Percentiles rank a stretch among this genome's conserved stretches.
phyloP scores from a whole-genome alignment of 2,329 filamentous ascomycete genomes.

The Penicillium sp. region DNA sequence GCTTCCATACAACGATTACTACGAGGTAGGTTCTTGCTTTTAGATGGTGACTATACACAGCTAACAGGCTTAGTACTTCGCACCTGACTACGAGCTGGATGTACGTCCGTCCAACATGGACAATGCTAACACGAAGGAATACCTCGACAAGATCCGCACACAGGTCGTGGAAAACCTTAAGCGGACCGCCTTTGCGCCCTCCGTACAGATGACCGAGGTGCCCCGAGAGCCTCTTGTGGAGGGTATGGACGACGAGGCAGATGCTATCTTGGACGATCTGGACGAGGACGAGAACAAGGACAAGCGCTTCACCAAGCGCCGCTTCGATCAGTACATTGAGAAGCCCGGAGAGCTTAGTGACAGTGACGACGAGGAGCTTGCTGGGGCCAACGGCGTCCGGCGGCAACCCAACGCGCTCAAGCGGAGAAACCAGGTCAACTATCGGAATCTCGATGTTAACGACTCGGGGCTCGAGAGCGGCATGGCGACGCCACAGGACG shows the following conservation, averaged over 20 bases:
- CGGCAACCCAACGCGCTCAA: constrained; percentile 43
- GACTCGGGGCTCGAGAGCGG: constrained; percentile 49
- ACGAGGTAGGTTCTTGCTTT: constrained; percentile 47
- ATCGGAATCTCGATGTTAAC: constrained; percentile 49
- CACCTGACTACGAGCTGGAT: constrained; percentile 60
- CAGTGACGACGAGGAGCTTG: constrained; percentile 79
- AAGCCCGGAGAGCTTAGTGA: constrained; percentile 75
- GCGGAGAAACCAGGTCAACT: constrained; percentile 54
- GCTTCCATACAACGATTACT: constrained; percentile 96
- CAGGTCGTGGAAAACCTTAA: constrained; percentile 60
- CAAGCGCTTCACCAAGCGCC: constrained; percentile 67
- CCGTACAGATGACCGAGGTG: constrained; percentile 57
- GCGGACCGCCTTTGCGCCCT: constrained; percentile 54
- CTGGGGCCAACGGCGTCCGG: constrained; percentile 59
- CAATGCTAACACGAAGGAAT: constrained; percentile 60
- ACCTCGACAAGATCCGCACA: constrained; percentile 58
- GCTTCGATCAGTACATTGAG: constrained; percentile 69
- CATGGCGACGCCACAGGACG: constrained; percentile 39
- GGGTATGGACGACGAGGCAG: constrained; percentile 56
- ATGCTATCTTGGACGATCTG: constrained; percentile 57
- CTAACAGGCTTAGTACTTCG: constrained; percentile 50
- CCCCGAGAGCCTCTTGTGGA: constrained; percentile 48
- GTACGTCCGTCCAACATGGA: constrained; percentile 67
- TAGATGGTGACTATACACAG: constrained; percentile 4
- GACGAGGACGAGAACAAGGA: constrained; percentile 85